Base-by-base conservation (phyloP, 2,329 filamentous ascomycete genomes). In the Didymella exigua region DNA sequence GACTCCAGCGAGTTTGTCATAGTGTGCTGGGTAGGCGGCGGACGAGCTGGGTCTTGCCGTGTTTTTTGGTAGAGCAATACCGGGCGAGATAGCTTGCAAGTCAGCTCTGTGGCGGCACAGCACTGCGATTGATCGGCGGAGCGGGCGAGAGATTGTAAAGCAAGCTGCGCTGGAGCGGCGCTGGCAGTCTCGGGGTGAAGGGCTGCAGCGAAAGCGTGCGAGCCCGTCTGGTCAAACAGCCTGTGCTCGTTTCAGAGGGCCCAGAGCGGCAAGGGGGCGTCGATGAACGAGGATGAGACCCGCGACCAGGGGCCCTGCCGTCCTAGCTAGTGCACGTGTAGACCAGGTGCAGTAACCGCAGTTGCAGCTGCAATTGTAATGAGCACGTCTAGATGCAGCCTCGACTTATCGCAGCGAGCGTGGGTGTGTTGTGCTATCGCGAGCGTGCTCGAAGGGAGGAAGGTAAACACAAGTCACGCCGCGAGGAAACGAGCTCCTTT, bases 1-100 rank as follows among this genome's bases (percentile, higher is more conserved):
- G 73, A 75, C 61, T 76, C 74, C 26, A 75, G 60, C 45, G 74
- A 76, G 63, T 70, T 74, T 24, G 72, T 70, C 74, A 76, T 76
- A 51, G 46, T 67, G 57, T 40, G 52, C 21, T 58, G 33, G 34
- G 48, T 21, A 31, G 27, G 27, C 42, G 43, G 45, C 33, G 23
- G 37, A 45, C 42, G 55, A 45, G 33, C 40, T 47, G 21, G 26
- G n/a, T 34, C 46, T 30, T 36, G 36, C 43, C 34, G 49, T 44
- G 58, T 60, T 52, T 57, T 57, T 37, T 51, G 30, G 31, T 38
- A 40, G 24, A 38, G 54, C 42, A 54, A 29, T 46, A 37, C 30
- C 23, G 30, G 37, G 49, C 47, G 23, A 14, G 26, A 11, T 19
- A 26, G 37, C 34, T 29, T 36, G 34, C 27, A 29, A 18, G 2